These are phyloP conservation scores for Dillenia turbinata DNA, from an alignment of 164 flowering plant species.

Conservation along the genomic window DNA sequence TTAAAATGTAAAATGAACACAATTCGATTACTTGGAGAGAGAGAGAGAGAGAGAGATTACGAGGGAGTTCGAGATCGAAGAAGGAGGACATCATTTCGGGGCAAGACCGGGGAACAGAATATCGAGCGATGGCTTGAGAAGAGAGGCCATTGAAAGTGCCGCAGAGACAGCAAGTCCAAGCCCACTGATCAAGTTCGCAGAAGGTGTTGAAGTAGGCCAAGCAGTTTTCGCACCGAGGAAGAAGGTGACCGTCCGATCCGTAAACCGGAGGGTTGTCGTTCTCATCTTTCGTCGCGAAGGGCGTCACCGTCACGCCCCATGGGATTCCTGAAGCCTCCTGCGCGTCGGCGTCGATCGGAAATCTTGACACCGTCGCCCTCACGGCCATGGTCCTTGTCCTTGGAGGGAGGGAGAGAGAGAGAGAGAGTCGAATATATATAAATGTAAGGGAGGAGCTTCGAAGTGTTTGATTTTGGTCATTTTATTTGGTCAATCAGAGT, in stretches of 20 bases:
- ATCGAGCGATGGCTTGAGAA: slow-evolving; percentile 55
- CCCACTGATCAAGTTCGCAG: slow-evolving; percentile 95
- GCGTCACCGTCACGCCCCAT: slow-evolving; percentile 87
- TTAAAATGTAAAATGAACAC: neutral
- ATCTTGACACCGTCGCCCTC: slow-evolving; percentile 69
- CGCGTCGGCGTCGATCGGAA: slow-evolving; percentile 66
- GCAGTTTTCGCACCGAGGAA: slow-evolving; percentile 95
- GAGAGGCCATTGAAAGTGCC: slow-evolving; percentile 86
- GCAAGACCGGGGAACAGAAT: slow-evolving; percentile 63
- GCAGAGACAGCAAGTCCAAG: slow-evolving; percentile 88
- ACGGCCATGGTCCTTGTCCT: slow-evolving; percentile 54
- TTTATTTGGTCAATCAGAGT: too few species aligned
- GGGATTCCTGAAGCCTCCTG: slow-evolving; percentile 76
- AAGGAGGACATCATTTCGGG: slow-evolving; percentile 87
- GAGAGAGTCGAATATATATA: neutral
- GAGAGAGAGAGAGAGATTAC: slow-evolving; percentile 20
- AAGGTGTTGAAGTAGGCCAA: slow-evolving; percentile 92
- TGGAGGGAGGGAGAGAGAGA: neutral
- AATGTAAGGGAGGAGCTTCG: slow-evolving; percentile 2
- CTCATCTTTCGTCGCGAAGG: slow-evolving; percentile 82
- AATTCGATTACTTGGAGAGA: neutral
- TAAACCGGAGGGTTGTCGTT: slow-evolving; percentile 55
- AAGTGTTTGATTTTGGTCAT: neutral
- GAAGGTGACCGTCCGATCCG: slow-evolving; percentile 69
- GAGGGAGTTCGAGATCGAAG: slow-evolving; percentile 85